Evolutionary conservation across 208 protist genomes (phyloP).

Genomic region (Leishmania arabica): DNA sequence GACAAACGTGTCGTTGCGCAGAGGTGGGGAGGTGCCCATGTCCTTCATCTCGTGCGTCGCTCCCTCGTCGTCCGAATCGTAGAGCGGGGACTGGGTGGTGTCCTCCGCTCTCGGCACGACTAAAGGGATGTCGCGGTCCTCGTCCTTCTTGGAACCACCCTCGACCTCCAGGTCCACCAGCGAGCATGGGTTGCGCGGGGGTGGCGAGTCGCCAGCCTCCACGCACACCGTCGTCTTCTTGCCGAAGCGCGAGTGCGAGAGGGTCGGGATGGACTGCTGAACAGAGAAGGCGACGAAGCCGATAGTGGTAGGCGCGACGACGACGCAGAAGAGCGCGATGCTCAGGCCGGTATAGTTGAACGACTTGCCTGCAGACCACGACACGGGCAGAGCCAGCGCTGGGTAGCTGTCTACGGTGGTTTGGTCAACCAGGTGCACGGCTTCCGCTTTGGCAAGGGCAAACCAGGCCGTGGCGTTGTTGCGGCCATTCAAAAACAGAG

Average conservation of each 20-base stretch:
- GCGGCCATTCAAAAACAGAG: constrained; percentile 23
- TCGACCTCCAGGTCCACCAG: constrained; percentile 14
- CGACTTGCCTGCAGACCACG: background rate
- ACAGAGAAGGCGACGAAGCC: constrained; percentile 80
- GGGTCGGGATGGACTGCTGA: constrained; percentile 57
- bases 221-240: constrained; percentile 32
- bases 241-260: constrained; percentile 34
- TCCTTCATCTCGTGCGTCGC: constrained; percentile 25
- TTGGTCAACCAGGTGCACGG: constrained; percentile 42
- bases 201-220: constrained; percentile 52
- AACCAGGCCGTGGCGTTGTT: constrained; percentile 41
- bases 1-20: constrained; percentile 46
- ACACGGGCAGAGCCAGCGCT: constrained; percentile 25
- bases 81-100: constrained; percentile 55
- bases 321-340: constrained; percentile 56
- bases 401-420: constrained; percentile 29
- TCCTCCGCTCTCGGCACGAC: constrained; percentile 43
- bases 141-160: constrained; percentile 1
- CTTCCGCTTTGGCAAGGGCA: constrained; percentile 47
- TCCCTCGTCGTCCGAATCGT: constrained; percentile 53
- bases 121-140: constrained; percentile 23
- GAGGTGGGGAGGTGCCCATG: constrained; percentile 52
- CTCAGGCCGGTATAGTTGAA: constrained; percentile 29
- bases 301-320: constrained; percentile 51
- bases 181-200: constrained; percentile 45